These are phyloP conservation scores for Trichomonas tenax DNA, from an alignment of 208 protist species.

Conservation along the genomic window DNA sequence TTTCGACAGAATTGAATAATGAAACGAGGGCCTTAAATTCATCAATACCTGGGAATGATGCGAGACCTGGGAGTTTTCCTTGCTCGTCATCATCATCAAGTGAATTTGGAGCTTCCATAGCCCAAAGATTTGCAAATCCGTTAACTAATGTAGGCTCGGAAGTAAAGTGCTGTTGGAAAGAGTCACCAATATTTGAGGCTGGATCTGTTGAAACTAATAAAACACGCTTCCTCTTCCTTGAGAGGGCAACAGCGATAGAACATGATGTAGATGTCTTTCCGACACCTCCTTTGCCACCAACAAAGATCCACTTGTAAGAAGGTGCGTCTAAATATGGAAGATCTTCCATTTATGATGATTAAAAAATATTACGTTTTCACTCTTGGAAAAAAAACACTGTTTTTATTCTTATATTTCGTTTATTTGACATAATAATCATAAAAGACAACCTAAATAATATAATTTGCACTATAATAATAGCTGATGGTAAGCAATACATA, in stretches of 20 bases:
- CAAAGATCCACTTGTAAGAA: constrained; percentile 26
- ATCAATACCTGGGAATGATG: constrained; percentile 81
- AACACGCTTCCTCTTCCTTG: neutral
- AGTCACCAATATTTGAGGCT: constrained; percentile 18
- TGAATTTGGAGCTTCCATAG: neutral
- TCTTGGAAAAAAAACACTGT: too few species aligned
- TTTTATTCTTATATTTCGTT: too few species aligned
- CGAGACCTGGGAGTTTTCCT: neutral
- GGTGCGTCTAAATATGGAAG: neutral
- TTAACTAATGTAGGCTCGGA: neutral
- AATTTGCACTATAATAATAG: too few species aligned
- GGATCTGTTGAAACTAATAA: constrained; percentile 22
- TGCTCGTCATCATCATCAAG: neutral
- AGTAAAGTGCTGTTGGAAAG: constrained; percentile 20
- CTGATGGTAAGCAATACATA: too few species aligned
- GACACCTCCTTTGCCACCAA: constrained; percentile 27
- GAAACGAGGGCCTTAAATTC: constrained; percentile 86
- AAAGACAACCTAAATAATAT: too few species aligned
- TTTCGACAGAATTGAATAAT: constrained; percentile 66
- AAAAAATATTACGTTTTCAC: too few species aligned
- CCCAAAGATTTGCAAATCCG: neutral
- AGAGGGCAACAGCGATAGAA: neutral
- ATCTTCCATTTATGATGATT: neutral
- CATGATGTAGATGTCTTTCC: constrained; percentile 25
- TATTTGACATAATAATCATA: too few species aligned